phyloP scores from a whole-genome alignment of 2,329 filamentous ascomycete species.

The Knufia petricola region DNA sequence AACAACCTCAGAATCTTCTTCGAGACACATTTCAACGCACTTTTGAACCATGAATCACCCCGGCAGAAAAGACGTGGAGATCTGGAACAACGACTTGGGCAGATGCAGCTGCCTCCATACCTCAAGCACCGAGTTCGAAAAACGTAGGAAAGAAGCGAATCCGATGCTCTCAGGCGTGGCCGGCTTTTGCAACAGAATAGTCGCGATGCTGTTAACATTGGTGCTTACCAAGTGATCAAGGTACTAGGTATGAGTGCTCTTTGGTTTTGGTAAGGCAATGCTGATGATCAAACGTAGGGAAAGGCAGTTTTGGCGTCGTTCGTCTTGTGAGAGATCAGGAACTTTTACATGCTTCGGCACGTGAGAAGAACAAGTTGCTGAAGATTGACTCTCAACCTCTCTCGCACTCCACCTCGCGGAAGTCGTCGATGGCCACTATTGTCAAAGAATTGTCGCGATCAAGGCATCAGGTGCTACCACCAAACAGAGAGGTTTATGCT shows the following conservation, averaged over 20 bases:
- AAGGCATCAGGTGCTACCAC: background rate
- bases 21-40: slow-evolving; percentile 71
- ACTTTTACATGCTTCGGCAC: slow-evolving; percentile 14
- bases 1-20: slow-evolving; percentile 50
- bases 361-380: background rate
- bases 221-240: slow-evolving; percentile 71
- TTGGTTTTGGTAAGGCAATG: background rate
- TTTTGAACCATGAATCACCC: slow-evolving; percentile 48
- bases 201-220: slow-evolving; percentile 43
- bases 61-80: slow-evolving; percentile 53
- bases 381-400: slow-evolving; percentile 11
- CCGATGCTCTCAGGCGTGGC: slow-evolving; percentile 61
- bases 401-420: background rate
- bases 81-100: slow-evolving; percentile 53
- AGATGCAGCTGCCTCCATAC: slow-evolving; percentile 13
- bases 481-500: slow-evolving; percentile 61
- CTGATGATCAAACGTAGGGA: slow-evolving; percentile 40
- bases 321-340: slow-evolving; percentile 64
- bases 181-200: slow-evolving; percentile 50
- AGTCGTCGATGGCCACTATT: slow-evolving; percentile 1
- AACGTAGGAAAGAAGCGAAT: slow-evolving; percentile 59
- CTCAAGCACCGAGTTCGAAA: slow-evolving; percentile 34
- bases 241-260: slow-evolving; percentile 47
- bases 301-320: slow-evolving; percentile 91
- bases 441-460: background rate